These are phyloP conservation scores for Curvularia eragrostidis DNA, from an alignment of 2,329 filamentous ascomycete species.

Conservation along the genomic window DNA sequence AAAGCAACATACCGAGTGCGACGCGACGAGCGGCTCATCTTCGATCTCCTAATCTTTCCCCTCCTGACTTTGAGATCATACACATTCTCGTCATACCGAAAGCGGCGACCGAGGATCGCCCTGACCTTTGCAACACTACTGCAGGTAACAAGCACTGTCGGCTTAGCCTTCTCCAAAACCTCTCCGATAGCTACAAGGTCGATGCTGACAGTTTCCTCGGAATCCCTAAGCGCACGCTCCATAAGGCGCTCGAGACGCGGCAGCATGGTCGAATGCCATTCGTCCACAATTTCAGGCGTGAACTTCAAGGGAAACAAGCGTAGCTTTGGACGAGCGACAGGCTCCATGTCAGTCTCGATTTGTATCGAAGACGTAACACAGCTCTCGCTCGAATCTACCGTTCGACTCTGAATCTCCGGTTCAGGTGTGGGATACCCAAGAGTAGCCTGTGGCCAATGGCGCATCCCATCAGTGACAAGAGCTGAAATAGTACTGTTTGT, in stretches of 20 bases:
- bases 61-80: constrained; percentile 75
- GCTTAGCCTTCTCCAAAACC: constrained; percentile 68
- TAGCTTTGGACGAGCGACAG: constrained; percentile 42
- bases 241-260: constrained; percentile 75
- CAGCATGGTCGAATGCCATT: constrained; percentile 75
- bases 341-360: constrained; percentile 44
- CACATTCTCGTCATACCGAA: constrained; percentile 70
- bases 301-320: constrained; percentile 58
- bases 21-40: constrained; percentile 51
- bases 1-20: constrained; percentile 26
- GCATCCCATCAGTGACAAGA: constrained; percentile 39
- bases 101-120: constrained; percentile 71
- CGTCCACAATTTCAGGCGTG: constrained; percentile 68
- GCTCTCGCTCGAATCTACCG: constrained; percentile 27
- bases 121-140: constrained; percentile 76
- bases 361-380: constrained; percentile 43
- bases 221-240: constrained; percentile 72
- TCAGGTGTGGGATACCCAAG: constrained; percentile 45
- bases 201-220: constrained; percentile 79
- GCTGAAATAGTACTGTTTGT: constrained; percentile 41
- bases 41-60: constrained; percentile 70
- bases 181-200: constrained; percentile 78
- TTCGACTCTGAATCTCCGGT: constrained; percentile 34
- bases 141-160: constrained; percentile 79
- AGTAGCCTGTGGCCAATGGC: constrained; percentile 45